Base-by-base conservation (phyloP, 1,284 basidiomycete species). In the Xerocomus nothofagi region DNA sequence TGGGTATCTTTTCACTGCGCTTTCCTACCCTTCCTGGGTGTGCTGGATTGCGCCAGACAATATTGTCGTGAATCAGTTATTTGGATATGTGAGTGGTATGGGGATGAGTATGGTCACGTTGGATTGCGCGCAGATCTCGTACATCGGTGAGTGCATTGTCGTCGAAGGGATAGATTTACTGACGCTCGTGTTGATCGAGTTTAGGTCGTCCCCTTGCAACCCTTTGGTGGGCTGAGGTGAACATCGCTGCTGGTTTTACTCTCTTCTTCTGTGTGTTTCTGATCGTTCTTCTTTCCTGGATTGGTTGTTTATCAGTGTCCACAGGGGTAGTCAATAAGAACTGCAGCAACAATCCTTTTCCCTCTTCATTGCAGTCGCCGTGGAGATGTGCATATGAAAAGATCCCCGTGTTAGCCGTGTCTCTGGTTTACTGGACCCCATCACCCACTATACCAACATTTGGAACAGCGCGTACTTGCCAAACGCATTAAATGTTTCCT, bases 41-140 rank as follows among this genome's bases (percentile, higher is more conserved):
- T 88, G 85, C 68, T 92, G 89, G 88, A 83, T 89, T 44, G 79
- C 75, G 5, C 91, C 91, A 0, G 79, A 93, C 55, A 81, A 85
- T 51, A 56, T 78, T 52, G 73, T 73, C 37, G 70, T 86, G 55
- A 86, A 85, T 62, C 80, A 91, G 59, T 72, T 96, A 39, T 94
- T 95, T 62, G 92, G 93, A 46, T 84, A 86, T 32, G 68, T 76
- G 11, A 80, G 81, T 14, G 91, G 92, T 0, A 66, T 92, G 55
- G 90, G 90, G 10, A 85, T 83, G 81, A 79, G 79, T 49, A 61
- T 84, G 32, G 60, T 87, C 44, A 85, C 84, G 14, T 85, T 86
- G 52, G 84, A 87, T 54, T 88, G 86, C 85, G 73, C 79, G 12
- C 82, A 86, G 58, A 78, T 86, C 58, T 61, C 51, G 23, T 48